Conservation (phyloP, 2,329 filamentous ascomycete species). For the Ceratocystis diversiconidia region DNA sequence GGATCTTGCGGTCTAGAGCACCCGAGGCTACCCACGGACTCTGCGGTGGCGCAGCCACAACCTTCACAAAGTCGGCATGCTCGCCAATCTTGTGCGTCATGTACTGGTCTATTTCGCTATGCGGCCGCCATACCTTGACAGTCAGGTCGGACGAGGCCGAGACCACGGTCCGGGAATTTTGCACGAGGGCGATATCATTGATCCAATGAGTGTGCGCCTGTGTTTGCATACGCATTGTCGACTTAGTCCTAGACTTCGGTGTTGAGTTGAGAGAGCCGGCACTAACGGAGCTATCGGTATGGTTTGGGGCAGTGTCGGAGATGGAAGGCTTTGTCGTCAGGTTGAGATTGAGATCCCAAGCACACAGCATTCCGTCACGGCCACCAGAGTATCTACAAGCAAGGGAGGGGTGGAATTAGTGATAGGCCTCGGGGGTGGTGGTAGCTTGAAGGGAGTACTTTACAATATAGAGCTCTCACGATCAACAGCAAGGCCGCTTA, state of each 20-base stretch:
- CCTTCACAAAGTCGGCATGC: constrained; percentile 94
- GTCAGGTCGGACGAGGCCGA: constrained; percentile 89
- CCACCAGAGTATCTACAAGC: constrained; percentile 77
- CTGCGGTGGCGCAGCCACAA: constrained; percentile 58
- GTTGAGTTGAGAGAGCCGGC: constrained; percentile 20
- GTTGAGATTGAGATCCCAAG: constrained; percentile 77
- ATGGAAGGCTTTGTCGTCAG: constrained; percentile 21
- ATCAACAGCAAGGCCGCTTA: constrained; percentile 89
- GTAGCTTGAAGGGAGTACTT: constrained; percentile 27
- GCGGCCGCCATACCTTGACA: constrained; percentile 82
- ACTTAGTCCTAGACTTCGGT: constrained; percentile 33
- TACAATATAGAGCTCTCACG: constrained; percentile 72
- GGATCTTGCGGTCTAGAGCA: constrained; percentile 82
- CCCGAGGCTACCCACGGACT: constrained; percentile 81
- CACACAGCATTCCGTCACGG: constrained; percentile 87
- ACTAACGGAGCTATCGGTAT: constrained; percentile 22
- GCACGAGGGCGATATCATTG: constrained; percentile 75
- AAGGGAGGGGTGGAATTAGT: constrained; percentile 19
- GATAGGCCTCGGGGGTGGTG: neutral
- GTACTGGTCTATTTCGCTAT: constrained; percentile 41
- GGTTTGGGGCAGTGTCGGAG: constrained; percentile 20
- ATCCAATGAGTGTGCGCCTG: constrained; percentile 89
- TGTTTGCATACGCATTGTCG: constrained; percentile 46
- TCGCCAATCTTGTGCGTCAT: constrained; percentile 61
- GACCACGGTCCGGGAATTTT: constrained; percentile 64